Conservation (phyloP, 805 yeast genomes). For the Metschnikowia kofuensis region DNA sequence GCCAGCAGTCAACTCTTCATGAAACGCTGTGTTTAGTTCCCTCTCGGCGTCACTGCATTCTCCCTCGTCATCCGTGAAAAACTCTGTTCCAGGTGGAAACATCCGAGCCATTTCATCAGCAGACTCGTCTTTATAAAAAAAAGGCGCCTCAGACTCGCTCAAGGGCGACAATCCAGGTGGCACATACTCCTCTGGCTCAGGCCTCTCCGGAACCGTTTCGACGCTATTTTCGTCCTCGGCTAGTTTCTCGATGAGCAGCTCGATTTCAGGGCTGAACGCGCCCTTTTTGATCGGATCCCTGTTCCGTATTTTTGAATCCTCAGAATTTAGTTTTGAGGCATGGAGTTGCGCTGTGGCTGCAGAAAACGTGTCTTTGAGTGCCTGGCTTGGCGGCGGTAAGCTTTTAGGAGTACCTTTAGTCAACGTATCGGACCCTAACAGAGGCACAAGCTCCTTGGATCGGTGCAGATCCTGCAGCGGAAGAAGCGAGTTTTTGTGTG, state of each 20-base stretch:
- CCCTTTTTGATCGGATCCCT: slow-evolving; percentile 30
- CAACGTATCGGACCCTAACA: slow-evolving; percentile 25
- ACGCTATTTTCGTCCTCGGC: slow-evolving; percentile 39
- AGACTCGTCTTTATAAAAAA: slow-evolving; percentile 25
- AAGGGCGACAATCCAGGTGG: slow-evolving; percentile 24
- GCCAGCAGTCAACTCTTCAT: slow-evolving; percentile 8
- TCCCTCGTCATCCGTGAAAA: slow-evolving; percentile 12
- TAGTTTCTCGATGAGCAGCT: slow-evolving; percentile 18
- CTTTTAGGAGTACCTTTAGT: slow-evolving; percentile 14
- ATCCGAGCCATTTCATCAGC: slow-evolving; percentile 15
- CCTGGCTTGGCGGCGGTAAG: not conserved
- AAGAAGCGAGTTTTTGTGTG: slow-evolving; percentile 16
- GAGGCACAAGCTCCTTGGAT: slow-evolving; percentile 20
- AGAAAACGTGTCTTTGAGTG: slow-evolving; percentile 3
- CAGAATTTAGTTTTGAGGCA: slow-evolving; percentile 15
- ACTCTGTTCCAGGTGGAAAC: slow-evolving; percentile 23
- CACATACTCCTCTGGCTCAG: slow-evolving; percentile 18
- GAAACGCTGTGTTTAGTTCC: slow-evolving; percentile 5
- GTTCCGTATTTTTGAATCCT: not conserved
- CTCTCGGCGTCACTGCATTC: slow-evolving; percentile 8
- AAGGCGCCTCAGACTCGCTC: slow-evolving; percentile 19
- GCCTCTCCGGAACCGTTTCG: slow-evolving; percentile 45
- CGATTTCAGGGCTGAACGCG: not conserved
- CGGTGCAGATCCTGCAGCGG: slow-evolving; percentile 21
- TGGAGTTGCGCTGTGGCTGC: slow-evolving; percentile 19